Percentiles rank a stretch among this genome's conserved stretches.
phyloP scores from a whole-genome alignment of 2,329 filamentous ascomycete genomes.

The Blastomyces percursus region DNA sequence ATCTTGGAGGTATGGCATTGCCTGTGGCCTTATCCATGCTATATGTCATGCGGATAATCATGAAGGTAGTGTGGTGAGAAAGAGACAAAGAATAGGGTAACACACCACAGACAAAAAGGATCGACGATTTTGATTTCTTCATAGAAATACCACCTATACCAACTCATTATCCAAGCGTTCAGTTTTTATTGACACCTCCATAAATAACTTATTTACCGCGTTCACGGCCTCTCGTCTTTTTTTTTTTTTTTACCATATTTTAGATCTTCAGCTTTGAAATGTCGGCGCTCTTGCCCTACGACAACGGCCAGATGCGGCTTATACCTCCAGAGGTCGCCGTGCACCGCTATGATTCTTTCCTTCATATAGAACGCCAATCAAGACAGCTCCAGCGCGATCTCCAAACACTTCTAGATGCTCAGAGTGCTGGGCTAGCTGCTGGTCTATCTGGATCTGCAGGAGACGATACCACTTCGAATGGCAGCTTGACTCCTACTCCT shows the following conservation, averaged over 20 bases:
- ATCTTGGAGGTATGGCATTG: neutral
- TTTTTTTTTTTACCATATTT: neutral
- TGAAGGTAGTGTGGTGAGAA: neutral
- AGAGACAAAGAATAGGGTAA: neutral
- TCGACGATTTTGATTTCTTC: neutral
- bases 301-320: conserved; percentile 9
- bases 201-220: neutral
- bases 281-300: neutral
- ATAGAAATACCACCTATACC: neutral
- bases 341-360: conserved; percentile 33
- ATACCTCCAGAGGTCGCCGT: conserved; percentile 20
- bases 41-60: neutral
- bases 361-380: conserved; percentile 43
- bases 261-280: neutral
- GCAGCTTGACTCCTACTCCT: conserved; percentile 30
- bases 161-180: neutral
- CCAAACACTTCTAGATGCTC: conserved; percentile 50
- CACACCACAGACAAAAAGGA: neutral
- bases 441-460: conserved; percentile 32
- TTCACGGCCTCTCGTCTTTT: neutral
- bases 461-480: conserved; percentile 38
- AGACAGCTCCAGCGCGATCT: conserved; percentile 46
- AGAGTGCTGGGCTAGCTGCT: conserved; percentile 46
- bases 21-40: neutral
- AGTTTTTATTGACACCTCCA: neutral